Conservation (phyloP, 345 rosid genomes). For the Hypericum androsaemum region DNA sequence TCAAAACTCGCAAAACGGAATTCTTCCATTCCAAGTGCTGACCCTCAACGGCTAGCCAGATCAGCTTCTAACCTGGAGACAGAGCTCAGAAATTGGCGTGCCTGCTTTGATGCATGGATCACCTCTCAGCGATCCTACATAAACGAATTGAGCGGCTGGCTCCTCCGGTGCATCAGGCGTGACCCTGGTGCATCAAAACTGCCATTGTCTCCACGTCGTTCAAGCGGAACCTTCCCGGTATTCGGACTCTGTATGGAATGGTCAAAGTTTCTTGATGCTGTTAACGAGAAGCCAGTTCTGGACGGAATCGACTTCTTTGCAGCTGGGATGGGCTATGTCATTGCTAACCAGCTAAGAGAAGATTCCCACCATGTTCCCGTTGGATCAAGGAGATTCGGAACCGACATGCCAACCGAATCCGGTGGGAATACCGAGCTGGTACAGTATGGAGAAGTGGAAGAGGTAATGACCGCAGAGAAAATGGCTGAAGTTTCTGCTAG, state of each 20-base stretch:
- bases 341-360: slow-evolving; percentile 52
- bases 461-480: slow-evolving; percentile 59
- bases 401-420: slow-evolving; percentile 17
- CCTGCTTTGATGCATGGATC: slow-evolving; percentile 78
- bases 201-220: slow-evolving; percentile 37
- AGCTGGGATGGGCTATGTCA: slow-evolving; percentile 77
- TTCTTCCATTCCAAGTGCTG: slow-evolving; percentile 37
- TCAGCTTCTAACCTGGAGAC: slow-evolving; percentile 67
- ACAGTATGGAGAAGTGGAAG: slow-evolving; percentile 45
- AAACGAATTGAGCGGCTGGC: slow-evolving; percentile 68
- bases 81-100: slow-evolving; percentile 82
- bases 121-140: slow-evolving; percentile 70
- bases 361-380: slow-evolving; percentile 29
- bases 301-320: slow-evolving; percentile 82
- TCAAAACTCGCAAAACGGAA: slow-evolving; percentile 48
- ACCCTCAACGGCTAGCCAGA: slow-evolving; percentile 53
- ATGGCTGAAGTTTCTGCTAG: slow-evolving; percentile 64
- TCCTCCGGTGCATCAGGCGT: slow-evolving; percentile 55
- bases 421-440: slow-evolving; percentile 45
- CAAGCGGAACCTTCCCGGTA: slow-evolving; percentile 50
- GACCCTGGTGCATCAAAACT: slow-evolving; percentile 54
- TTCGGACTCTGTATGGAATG: slow-evolving; percentile 69
- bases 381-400: slow-evolving; percentile 48
- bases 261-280: slow-evolving; percentile 61
- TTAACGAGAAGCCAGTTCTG: slow-evolving; percentile 53